Evolutionary conservation across 371 early-diverging fungal species (phyloP), one percentile per base, ranked within the genome.

Genomic region (Zopfochytrium polystomum): DNA sequence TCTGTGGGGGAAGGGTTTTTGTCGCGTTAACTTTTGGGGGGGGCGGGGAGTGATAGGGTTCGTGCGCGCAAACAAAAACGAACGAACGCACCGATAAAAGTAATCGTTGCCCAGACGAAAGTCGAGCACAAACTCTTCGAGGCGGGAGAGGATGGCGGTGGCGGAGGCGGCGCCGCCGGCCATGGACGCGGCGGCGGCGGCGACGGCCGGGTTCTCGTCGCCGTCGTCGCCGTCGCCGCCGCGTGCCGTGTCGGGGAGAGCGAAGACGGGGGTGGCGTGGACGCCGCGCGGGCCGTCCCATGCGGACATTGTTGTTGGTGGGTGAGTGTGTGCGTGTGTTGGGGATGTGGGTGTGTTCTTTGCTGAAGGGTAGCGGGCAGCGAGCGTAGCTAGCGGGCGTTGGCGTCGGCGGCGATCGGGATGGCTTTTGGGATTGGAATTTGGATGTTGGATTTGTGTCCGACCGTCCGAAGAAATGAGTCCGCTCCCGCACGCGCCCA

Each of bases 1-100:
- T 76, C 96, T 90, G 64, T 50, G 15, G 13, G 33, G 22, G 46
- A n/a, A n/a, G n/a, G n/a, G n/a, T n/a, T n/a, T n/a, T n/a, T n/a
- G 3, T n/a, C 18, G 6, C 43, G 38, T 4, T 18, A 4, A 35
- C 32, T 22, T 25, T 9, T 29, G 11, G 29, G 27, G 18, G 20
- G 47, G 29, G 15, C 15, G 23, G 20, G 22, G 54, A 11, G 22
- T 23, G n/a, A 15, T 20, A 26, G 30, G 7, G 27, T 34, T 27
- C 30, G 29, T 15, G 47, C 26, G 20, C 48, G 31, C 0, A 52
- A 18, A 26, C 15, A 30, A 22, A 49, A 34, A 49, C n/a, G 47
- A 47, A 46, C 27, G 32, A 15, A 35, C 32, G 5, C 4, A 73
- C 76, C 75, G 59, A 46, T 74, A 70, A 18, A 72, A 53, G 49